Conservation (phyloP, 305 asterid genomes). For the Fraxinus latifolia region DNA sequence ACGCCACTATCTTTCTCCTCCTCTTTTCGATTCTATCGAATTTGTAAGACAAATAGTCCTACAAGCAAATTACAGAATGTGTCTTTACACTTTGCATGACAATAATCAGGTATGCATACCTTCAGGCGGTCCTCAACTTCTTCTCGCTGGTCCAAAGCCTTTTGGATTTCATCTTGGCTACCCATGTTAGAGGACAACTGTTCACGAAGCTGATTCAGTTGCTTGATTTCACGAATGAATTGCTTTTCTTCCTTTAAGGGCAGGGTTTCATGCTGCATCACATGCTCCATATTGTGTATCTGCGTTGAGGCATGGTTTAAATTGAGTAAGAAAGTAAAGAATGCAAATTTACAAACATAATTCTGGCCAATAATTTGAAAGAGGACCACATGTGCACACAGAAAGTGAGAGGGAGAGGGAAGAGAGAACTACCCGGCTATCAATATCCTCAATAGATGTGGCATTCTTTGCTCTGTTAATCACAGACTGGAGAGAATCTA, state of each 20-base stretch:
- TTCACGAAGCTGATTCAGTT: slow-evolving; percentile 78
- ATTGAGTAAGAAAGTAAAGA: slow-evolving; percentile 10
- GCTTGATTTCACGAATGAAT: slow-evolving; percentile 81
- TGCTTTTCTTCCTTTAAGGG: slow-evolving; percentile 77
- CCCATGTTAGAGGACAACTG: slow-evolving; percentile 78
- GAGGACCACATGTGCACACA: neutral
- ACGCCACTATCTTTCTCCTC: neutral
- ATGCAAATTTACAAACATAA: neutral
- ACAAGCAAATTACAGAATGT: neutral
- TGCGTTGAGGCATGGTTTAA: slow-evolving; percentile 29
- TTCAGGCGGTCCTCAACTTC: slow-evolving; percentile 71
- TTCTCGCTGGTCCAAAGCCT: slow-evolving; percentile 71
- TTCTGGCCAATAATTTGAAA: neutral
- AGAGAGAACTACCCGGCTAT: slow-evolving; percentile 54
- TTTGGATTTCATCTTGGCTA: slow-evolving; percentile 75
- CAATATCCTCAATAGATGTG: slow-evolving; percentile 69
- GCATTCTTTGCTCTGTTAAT: slow-evolving; percentile 92
- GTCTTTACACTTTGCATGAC: neutral
- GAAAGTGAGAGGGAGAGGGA: slow-evolving; percentile 6
- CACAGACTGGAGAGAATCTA: slow-evolving; percentile 66
- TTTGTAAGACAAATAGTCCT: neutral
- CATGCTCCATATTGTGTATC: slow-evolving; percentile 64
- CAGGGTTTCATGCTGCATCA: slow-evolving; percentile 83
- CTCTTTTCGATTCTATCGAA: neutral
- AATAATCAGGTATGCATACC: slow-evolving; percentile 43